These are phyloP conservation scores for Rhizophora mangle DNA, from an alignment of 345 rosid species.

Conservation along the genomic window DNA sequence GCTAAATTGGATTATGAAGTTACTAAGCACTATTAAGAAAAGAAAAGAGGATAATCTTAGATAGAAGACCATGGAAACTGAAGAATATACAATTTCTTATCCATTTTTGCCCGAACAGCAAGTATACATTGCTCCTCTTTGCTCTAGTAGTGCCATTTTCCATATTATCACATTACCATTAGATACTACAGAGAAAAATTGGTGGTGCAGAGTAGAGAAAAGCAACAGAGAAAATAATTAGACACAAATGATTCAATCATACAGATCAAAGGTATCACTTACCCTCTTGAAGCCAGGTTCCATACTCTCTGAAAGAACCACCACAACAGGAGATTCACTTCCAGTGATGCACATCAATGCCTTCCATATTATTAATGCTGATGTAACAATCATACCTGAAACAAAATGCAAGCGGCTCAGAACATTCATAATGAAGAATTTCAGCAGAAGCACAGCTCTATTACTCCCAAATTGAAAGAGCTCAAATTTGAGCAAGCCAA, in stretches of 20 bases:
- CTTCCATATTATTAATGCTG: conserved; percentile 96
- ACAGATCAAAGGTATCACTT: conserved; percentile 1
- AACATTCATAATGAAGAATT: background rate
- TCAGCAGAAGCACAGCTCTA: background rate
- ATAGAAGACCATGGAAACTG: too few species aligned
- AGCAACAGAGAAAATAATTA: background rate
- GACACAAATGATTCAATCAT: background rate
- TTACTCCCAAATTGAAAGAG: background rate
- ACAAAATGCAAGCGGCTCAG: conserved; percentile 1
- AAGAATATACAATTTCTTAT: background rate
- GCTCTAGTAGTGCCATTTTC: background rate
- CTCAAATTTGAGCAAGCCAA: background rate
- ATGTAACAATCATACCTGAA: conserved; percentile 93
- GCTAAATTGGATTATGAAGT: too few species aligned
- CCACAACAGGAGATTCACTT: conserved; percentile 98
- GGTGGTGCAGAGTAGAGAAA: background rate
- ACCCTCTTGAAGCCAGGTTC: conserved; percentile 99
- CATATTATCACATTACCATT: background rate
- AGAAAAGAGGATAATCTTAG: too few species aligned
- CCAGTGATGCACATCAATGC: conserved; percentile 92
- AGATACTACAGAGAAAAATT: background rate
- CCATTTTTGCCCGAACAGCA: background rate
- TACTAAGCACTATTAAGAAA: too few species aligned
- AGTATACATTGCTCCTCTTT: background rate
- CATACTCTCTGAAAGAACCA: conserved; percentile 98